phyloP scores from a whole-genome alignment of 1,284 basidiomycete species.

The Sanghuangporus baumii region DNA sequence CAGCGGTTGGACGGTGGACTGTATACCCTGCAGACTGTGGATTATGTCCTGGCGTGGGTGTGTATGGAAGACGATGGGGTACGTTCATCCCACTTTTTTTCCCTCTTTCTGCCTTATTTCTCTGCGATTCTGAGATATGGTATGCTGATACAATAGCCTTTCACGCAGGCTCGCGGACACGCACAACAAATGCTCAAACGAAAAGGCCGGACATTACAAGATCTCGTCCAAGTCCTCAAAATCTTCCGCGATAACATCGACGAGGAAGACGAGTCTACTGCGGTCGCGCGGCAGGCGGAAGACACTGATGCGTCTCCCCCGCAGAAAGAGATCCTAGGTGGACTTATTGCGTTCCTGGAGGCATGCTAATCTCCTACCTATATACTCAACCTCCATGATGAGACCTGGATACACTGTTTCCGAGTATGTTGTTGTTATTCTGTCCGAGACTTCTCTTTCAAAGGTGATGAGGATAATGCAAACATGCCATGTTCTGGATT shows the following conservation, averaged over 20 bases:
- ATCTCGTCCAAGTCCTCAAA: constrained; percentile 60
- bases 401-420: not conserved
- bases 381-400: not conserved
- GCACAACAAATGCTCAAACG: constrained; percentile 69
- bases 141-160: constrained; percentile 11
- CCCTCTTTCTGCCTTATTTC: constrained; percentile 11
- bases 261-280: constrained; percentile 30
- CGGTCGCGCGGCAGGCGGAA: constrained; percentile 24
- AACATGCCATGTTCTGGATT: not conserved
- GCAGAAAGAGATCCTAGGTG: constrained; percentile 64
- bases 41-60: constrained; percentile 93
- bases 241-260: constrained; percentile 72
- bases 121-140: not conserved
- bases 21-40: constrained; percentile 85
- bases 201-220: constrained; percentile 58
- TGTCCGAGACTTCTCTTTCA: too few species aligned
- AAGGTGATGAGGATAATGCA: too few species aligned
- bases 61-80: constrained; percentile 98
- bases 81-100: constrained; percentile 26
- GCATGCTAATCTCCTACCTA: not conserved
- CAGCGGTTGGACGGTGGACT: constrained; percentile 81
- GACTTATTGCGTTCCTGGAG: constrained; percentile 63
- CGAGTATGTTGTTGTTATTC: too few species aligned
- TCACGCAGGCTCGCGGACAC: constrained; percentile 65
- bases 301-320: constrained; percentile 35